phyloP scores from a whole-genome alignment of 2,329 filamentous ascomycete genomes.

The Rhinocladiella similis region DNA sequence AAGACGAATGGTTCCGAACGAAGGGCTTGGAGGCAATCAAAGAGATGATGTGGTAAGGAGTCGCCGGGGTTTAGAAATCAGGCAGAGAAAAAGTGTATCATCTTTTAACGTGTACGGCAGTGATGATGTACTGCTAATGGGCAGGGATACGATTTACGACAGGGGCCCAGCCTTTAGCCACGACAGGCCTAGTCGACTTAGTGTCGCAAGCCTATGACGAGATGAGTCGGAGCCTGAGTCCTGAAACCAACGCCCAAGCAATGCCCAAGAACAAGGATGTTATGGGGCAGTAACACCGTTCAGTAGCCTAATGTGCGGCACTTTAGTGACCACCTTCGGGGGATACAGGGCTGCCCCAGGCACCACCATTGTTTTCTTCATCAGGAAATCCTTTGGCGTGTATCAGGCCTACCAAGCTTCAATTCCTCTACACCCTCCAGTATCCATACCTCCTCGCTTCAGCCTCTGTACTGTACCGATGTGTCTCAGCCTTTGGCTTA shows the following conservation, averaged over 20 bases:
- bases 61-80: constrained; percentile 1
- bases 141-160: constrained; percentile 2
- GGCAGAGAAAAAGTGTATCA: constrained; percentile 1
- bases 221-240: constrained; percentile 3
- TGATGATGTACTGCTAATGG: not conserved
- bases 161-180: no score
- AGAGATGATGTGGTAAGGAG: not conserved
- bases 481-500: not conserved
- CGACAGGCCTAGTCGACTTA: no score
- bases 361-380: no score
- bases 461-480: no score
- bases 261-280: not conserved
- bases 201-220: not conserved
- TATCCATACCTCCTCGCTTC: no score
- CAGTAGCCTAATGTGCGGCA: no score
- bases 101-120: not conserved
- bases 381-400: no score
- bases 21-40: not conserved
- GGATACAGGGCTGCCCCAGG: no score
- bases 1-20: not conserved
- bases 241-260: not conserved
- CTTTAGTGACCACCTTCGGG: no score
- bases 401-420: no score
- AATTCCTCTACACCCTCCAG: no score
- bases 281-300: no score